These are phyloP conservation scores for Penicillium janthinellum DNA, from an alignment of 2,329 filamentous ascomycete species.

Conservation along the genomic window DNA sequence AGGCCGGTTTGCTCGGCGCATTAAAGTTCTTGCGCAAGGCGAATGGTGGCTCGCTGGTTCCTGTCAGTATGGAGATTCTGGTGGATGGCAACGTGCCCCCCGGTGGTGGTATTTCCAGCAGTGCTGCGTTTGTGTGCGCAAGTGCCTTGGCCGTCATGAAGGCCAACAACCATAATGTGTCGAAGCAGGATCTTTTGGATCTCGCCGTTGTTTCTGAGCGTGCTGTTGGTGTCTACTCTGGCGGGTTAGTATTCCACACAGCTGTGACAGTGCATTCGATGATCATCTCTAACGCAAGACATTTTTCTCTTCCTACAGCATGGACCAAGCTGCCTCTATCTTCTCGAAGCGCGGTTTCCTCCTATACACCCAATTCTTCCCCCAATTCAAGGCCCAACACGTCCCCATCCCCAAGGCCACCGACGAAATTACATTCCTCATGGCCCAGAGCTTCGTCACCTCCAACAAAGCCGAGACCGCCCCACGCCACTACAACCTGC, in stretches of 20 bases:
- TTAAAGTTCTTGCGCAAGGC: slow-evolving; percentile 71
- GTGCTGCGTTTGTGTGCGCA: slow-evolving; percentile 89
- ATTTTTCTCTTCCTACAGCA: slow-evolving; percentile 54
- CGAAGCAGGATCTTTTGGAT: slow-evolving; percentile 91
- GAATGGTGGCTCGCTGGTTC: slow-evolving; percentile 63
- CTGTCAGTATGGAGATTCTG: slow-evolving; percentile 80
- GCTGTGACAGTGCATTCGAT: not conserved
- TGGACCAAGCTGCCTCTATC: slow-evolving; percentile 97
- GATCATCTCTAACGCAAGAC: slow-evolving; percentile 1
- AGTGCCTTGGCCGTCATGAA: slow-evolving; percentile 85
- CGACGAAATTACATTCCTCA: slow-evolving; percentile 85
- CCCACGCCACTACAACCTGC: slow-evolving; percentile 92
- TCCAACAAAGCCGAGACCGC: slow-evolving; percentile 94
- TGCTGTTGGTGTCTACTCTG: slow-evolving; percentile 92
- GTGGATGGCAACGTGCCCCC: slow-evolving; percentile 91
- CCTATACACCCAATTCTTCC: slow-evolving; percentile 86
- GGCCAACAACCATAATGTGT: slow-evolving; percentile 79
- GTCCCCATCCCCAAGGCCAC: slow-evolving; percentile 79
- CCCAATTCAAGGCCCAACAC: slow-evolving; percentile 72
- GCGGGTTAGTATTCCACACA: slow-evolving; percentile 63
- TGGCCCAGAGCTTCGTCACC: slow-evolving; percentile 90
- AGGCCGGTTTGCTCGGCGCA: slow-evolving; percentile 82
- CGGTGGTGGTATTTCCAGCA: slow-evolving; percentile 89
- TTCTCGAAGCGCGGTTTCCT: slow-evolving; percentile 85
- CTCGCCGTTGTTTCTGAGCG: slow-evolving; percentile 93